Evolutionary conservation across 2,329 filamentous ascomycete species (phyloP), one percentile per base, ranked within the genome.

Genomic region (Neonectria faginata): DNA sequence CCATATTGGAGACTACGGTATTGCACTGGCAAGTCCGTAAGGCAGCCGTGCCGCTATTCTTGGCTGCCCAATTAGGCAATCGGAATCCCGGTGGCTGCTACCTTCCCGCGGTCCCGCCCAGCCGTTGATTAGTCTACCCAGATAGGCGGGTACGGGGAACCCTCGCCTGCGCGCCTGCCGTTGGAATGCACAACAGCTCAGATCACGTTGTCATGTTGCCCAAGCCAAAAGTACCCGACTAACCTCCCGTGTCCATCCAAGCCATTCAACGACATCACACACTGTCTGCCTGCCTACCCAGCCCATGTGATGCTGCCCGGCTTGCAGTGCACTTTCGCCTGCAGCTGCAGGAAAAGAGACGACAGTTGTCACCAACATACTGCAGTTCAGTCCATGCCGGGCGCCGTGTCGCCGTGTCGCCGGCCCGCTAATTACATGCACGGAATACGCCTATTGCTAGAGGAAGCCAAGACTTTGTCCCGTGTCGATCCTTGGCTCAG

Each of bases 51-150:
- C 36, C 44, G 20, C 27, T 54, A 42, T 8, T 29, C n/a, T 39
- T n/a, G 33, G 42, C 39, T 55, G 27, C 61, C 61, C 10, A 60
- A 58, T 64, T 59, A 59, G 61, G 61, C 52, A 64, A 29, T 50
- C 22, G 9, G 16, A n/a, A 33, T 27, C 45, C 56, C 36, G 53
- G 51, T 59, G 56, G 56, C 51, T 56, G 45, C 14, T 44, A 50
- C 44, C 61, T 64, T 64, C 61, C 61, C 61, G 61, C 27, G 33
- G 36, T 57, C 55, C 61, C 55, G 61, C 55, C 27, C 33, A 60
- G 36, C 48, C 56, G 45, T 58, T 60, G 39, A 29, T 16, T 53
- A 29, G 29, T 29, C 29, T 42, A 42, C 39, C 39, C 18, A 58
- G 36, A n/a, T 25, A 25, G 27, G 16, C 20, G 7, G 41, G 33